Percentiles rank a stretch among this genome's conserved stretches.
Conservation (phyloP, 805 yeast genomes). For the Pichia thaimueangensis region DNA sequence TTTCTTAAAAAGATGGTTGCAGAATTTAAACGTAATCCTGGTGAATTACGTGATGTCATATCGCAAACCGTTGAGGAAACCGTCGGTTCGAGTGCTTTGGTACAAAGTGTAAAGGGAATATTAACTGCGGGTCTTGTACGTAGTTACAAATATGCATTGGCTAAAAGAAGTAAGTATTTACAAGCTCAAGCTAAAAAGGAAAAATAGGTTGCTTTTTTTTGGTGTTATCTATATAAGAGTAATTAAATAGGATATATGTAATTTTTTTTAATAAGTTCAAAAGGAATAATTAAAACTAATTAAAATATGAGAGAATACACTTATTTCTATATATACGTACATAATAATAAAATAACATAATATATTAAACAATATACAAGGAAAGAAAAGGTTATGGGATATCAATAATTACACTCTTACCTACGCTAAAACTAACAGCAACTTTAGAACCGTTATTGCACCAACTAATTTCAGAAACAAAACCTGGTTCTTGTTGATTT, state of each 20-base stretch:
- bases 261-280: too few species aligned
- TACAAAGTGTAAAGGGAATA: constrained; percentile 78
- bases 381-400: constrained; percentile 1
- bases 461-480: constrained; percentile 23
- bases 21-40: background rate
- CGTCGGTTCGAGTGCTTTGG: constrained; percentile 60
- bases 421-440: constrained; percentile 23
- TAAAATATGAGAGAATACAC: too few species aligned
- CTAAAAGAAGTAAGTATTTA: constrained; percentile 45
- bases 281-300: too few species aligned
- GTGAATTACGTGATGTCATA: background rate
- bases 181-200: constrained; percentile 5
- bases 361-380: background rate
- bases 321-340: too few species aligned
- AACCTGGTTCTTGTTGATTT: constrained; percentile 7
- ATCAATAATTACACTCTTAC: constrained; percentile 24
- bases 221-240: too few species aligned
- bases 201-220: too few species aligned
- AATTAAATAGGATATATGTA: too few species aligned
- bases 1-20: background rate
- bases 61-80: constrained; percentile 41
- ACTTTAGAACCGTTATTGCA: constrained; percentile 20
- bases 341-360: background rate
- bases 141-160: constrained; percentile 67
- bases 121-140: constrained; percentile 79